A percentile compares a stretch with the other conserved stretches of the same genome.
phyloP scores from a whole-genome alignment of 2,329 filamentous ascomycete genomes.

The Sarocladium oryzae region DNA sequence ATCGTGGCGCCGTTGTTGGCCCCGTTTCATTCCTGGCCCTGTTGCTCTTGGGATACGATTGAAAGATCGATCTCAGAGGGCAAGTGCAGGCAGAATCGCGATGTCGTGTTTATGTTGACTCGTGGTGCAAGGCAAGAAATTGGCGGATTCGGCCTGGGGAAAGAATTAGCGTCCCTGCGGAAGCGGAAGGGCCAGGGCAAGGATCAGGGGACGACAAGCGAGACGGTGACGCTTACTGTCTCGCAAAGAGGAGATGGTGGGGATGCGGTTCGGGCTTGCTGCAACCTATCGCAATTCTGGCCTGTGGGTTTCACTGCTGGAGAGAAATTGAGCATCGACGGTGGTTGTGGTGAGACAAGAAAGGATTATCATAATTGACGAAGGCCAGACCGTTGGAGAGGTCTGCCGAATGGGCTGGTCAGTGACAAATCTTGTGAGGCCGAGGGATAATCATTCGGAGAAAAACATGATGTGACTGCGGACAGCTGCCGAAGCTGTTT shows the following conservation, averaged over 20 bases:
- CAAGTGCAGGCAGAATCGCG: background rate
- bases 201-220: background rate
- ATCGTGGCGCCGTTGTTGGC: slow-evolving; percentile 2
- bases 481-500: no score
- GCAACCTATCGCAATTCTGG: background rate
- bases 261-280: background rate
- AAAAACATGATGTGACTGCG: no score
- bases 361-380: background rate
- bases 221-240: slow-evolving; percentile 8
- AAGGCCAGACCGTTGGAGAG: no score
- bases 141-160: background rate
- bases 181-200: slow-evolving; percentile 2
- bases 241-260: background rate
- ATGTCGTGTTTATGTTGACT: background rate
- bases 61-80: background rate
- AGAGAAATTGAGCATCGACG: background rate
- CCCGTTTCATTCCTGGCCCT: background rate
- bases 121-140: background rate
- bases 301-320: background rate
- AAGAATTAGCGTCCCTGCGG: slow-evolving; percentile 5
- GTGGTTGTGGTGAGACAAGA: background rate
- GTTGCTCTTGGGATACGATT: background rate
- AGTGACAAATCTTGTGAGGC: no score
- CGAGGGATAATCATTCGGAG: no score
- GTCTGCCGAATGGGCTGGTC: no score